phyloP scores from a whole-genome alignment of 345 rosid species.

The Ceriops zippeliana region DNA sequence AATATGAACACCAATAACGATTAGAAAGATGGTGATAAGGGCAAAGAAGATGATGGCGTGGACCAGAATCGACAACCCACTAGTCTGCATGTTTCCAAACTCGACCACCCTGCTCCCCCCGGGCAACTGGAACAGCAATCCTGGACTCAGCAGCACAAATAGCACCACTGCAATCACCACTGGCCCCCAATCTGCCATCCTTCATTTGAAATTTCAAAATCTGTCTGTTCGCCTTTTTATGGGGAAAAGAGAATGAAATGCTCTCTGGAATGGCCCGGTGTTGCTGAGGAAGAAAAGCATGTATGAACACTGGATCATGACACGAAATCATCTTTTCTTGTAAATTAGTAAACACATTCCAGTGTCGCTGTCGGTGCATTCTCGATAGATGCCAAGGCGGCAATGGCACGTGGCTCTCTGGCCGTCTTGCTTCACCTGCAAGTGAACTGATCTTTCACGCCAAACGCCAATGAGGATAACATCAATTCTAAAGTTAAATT shows the following conservation, averaged over 20 bases:
- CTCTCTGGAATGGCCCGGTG: neutral
- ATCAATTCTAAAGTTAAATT: too few species aligned
- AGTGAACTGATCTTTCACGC: too few species aligned
- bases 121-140: slow-evolving; percentile 24
- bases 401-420: slow-evolving; percentile 20
- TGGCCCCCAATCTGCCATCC: slow-evolving; percentile 32
- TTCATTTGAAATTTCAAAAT: too few species aligned
- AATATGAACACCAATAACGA: slow-evolving; percentile 29
- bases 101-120: slow-evolving; percentile 18
- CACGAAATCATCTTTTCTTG: neutral
- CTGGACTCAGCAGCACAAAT: slow-evolving; percentile 28
- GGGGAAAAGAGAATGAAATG: neutral
- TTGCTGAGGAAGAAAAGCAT: slow-evolving; percentile 18
- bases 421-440: neutral
- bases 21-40: slow-evolving; percentile 27
- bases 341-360: neutral
- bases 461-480: too few species aligned
- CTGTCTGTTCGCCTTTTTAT: neutral
- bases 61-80: slow-evolving; percentile 20
- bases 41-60: slow-evolving; percentile 27
- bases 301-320: neutral
- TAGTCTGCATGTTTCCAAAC: slow-evolving; percentile 28
- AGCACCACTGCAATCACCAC: slow-evolving; percentile 28
- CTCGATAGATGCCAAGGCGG: slow-evolving; percentile 10
- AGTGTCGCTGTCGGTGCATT: slow-evolving; percentile 1